Base-by-base conservation (phyloP, 805 yeast genomes). In the Sporopachydermia quercuum region DNA sequence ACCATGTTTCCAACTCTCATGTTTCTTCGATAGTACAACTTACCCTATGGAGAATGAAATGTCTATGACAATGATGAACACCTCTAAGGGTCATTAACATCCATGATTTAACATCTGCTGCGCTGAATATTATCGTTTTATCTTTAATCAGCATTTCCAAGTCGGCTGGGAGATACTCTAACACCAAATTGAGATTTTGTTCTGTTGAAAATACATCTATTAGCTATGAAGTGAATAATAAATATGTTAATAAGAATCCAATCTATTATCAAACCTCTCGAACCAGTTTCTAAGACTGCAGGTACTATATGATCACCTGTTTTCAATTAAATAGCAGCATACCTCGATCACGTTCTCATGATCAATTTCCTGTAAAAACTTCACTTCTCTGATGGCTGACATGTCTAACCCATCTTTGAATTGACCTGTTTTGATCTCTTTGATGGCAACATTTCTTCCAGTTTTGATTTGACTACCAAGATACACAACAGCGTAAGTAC, bases 401-500 rank as follows among this genome's bases (percentile, higher is more conserved):
- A 91, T 89, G 60, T 91, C 98, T 39, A 91, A 62, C 0, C 99
- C 99, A 61, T 91, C 97, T 56, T 86, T 85, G 63, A 87, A 87
- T 43, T 81, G 78, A 2, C 94, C 93, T 0, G 94, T 80, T 52
- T 91, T 91, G 66, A 91, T 91, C 63, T 86, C 96, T 54, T 91
- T 91, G 44, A 93, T 78, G 47, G 99, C 99, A 23, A 91, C 78
- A 39, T 68, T 65, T 40, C 87, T 59, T 4, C 56, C 60, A 18
- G 74, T 68, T 38, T 60, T 65, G 8, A 64, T 48, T 53, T 80
- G 80, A 34, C 68, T 74, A 2, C 97, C 97, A 13, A 87, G 66
- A 51, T 78, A 85, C 4, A 91, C 99, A 41, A 87, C 94, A 37
- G 99, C 99, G 63, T 89, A 91, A 0, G 99, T 91, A 60, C 99